Conservation (phyloP, 1,139 yeast genomes). For the Yamadazyma diospyri region DNA sequence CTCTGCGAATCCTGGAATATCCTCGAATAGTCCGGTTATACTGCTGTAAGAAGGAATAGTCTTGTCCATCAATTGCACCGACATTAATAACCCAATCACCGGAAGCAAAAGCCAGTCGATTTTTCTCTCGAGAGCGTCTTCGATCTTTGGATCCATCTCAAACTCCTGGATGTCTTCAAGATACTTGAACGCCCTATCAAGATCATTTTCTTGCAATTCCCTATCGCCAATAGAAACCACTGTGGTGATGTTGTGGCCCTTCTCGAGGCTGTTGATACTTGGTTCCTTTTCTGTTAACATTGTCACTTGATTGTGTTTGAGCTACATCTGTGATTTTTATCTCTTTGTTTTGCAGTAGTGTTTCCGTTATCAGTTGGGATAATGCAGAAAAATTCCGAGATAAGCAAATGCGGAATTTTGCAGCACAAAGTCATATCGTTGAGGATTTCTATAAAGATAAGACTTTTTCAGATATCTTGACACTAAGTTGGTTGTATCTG, state of each 20-base stretch:
- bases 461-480: no score
- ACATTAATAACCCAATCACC: conserved; percentile 48
- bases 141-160: conserved; percentile 11
- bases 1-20: conserved; percentile 17
- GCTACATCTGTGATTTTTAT: no score
- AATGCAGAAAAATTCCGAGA: not conserved
- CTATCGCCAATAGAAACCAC: conserved; percentile 8
- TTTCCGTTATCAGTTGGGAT: no score
- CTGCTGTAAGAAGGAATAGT: conserved; percentile 55
- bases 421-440: not conserved
- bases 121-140: conserved; percentile 28
- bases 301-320: no score
- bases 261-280: conserved; percentile 2
- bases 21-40: conserved; percentile 50
- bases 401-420: not conserved
- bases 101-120: conserved; percentile 53
- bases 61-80: conserved; percentile 62
- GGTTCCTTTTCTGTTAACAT: no score
- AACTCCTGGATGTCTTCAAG: conserved; percentile 8
- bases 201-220: conserved; percentile 7
- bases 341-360: no score
- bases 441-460: conserved; percentile 1
- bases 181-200: conserved; percentile 10
- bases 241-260: conserved; percentile 7
- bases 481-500: no score